Evolutionary conservation across 208 protist genomes (phyloP).

Genomic region (Herpetomonas samuelpessoai): DNA sequence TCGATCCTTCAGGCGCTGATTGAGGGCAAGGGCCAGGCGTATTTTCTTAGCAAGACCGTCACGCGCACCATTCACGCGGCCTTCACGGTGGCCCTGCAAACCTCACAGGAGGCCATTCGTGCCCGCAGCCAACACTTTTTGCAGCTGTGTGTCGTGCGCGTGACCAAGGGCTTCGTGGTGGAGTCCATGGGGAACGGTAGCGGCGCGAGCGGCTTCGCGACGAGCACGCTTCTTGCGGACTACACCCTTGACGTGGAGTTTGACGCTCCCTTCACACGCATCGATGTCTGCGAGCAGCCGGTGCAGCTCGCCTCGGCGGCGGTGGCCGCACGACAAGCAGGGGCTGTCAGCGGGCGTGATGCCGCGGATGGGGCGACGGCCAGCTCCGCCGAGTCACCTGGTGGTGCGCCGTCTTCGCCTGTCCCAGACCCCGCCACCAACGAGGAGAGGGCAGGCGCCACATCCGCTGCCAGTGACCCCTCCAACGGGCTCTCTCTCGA

Average conservation of each 20-base stretch:
- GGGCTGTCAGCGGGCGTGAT: too few relatives aligned
- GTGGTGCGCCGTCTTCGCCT: neutral
- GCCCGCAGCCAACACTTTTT: constrained; percentile 25
- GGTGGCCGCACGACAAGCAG: neutral
- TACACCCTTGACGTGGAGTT: constrained; percentile 65
- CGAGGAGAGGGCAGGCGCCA: constrained; percentile 7
- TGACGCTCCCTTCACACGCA: constrained; percentile 41
- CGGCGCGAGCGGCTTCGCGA: constrained; percentile 28
- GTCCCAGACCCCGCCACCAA: neutral
- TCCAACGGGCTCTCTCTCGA: constrained; percentile 6
- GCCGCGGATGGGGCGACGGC: neutral
- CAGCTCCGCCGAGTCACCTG: too few relatives aligned
- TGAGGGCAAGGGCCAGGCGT: constrained; percentile 19
- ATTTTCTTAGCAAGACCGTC: constrained; percentile 32
- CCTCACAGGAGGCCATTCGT: constrained; percentile 31
- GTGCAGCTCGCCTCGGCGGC: neutral
- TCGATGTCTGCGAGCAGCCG: constrained; percentile 27
- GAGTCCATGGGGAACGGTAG: constrained; percentile 2
- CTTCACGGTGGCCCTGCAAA: constrained; percentile 32
- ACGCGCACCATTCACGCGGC: constrained; percentile 46
- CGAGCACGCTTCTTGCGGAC: constrained; percentile 50
- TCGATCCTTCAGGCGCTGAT: constrained; percentile 37
- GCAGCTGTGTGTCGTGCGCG: constrained; percentile 20
- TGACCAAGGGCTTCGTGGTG: constrained; percentile 36
- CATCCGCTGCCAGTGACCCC: neutral